Percentiles rank a stretch among this genome's conserved stretches.
These are phyloP conservation scores for Phytophthora pisi DNA, from an alignment of 352 stramenopile species.

Conservation along the genomic window DNA sequence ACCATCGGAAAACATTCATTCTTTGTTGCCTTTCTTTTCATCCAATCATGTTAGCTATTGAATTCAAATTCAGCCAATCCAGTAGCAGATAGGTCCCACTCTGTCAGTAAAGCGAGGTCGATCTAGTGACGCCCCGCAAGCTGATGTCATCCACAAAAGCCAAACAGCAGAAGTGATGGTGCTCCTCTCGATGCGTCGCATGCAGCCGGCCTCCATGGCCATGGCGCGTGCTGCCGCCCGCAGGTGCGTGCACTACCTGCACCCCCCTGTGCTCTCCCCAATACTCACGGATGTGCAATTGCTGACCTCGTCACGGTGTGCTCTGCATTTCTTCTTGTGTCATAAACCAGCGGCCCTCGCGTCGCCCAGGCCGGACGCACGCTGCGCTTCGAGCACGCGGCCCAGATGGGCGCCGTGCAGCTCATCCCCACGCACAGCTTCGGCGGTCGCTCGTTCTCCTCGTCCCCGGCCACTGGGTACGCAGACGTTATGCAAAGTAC, in stretches of 20 bases:
- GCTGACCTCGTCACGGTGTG: constrained; percentile 3
- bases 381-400: constrained; percentile 46
- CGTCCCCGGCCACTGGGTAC: constrained; percentile 52
- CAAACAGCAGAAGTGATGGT: constrained; percentile 42
- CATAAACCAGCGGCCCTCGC: constrained; percentile 29
- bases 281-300: background rate
- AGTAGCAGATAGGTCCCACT: background rate
- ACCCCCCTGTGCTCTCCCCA: background rate
- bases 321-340: constrained; percentile 2
- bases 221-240: constrained; percentile 35
- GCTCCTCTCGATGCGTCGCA: constrained; percentile 66
- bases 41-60: constrained; percentile 3
- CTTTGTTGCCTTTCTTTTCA: constrained; percentile 10
- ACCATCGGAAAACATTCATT: constrained; percentile 11
- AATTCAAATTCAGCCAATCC: constrained; percentile 4
- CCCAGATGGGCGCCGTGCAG: constrained; percentile 53
- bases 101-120: constrained; percentile 27
- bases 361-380: constrained; percentile 30
- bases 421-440: constrained; percentile 51
- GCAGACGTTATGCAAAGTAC: background rate
- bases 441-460: constrained; percentile 68
- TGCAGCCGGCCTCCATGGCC: constrained; percentile 52
- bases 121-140: constrained; percentile 26
- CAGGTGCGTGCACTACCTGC: constrained; percentile 23
- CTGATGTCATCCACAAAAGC: constrained; percentile 32